phyloP scores from a whole-genome alignment of 169 alveolate species.

The Theileria parva region DNA sequence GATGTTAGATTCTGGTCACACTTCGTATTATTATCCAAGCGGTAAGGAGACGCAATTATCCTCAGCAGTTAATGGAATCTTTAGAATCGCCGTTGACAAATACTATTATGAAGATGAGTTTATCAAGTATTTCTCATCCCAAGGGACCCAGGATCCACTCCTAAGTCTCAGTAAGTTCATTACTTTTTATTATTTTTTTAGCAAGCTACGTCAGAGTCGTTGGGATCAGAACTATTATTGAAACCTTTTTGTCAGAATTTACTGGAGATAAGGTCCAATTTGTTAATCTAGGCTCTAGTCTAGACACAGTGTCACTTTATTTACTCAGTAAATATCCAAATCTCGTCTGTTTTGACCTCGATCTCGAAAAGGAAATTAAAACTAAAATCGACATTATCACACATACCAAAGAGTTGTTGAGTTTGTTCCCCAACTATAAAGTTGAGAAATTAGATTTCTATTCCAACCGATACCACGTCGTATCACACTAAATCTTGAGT shows the following conservation, averaged over 20 bases:
- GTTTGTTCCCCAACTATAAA: conserved; percentile 1
- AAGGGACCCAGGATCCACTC: not conserved
- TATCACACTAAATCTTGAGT: too few species aligned
- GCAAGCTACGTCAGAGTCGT: conserved; percentile 27
- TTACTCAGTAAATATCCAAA: conserved; percentile 16
- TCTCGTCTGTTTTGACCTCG: conserved; percentile 35
- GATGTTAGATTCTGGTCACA: too few species aligned
- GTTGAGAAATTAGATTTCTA: not conserved
- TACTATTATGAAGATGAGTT: not conserved
- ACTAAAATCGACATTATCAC: conserved; percentile 24
- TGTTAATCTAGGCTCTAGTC: conserved; percentile 57
- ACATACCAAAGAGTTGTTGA: conserved; percentile 1
- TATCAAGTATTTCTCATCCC: not conserved
- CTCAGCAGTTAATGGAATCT: too few species aligned
- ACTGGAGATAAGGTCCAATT: conserved; percentile 36
- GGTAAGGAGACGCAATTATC: too few species aligned
- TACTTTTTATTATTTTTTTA: not conserved
- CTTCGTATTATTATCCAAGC: too few species aligned
- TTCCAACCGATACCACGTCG: conserved; percentile 30
- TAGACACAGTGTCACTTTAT: conserved; percentile 37
- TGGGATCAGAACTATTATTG: conserved; percentile 5
- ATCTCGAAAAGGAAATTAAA: conserved; percentile 17
- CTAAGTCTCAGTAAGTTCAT: not conserved
- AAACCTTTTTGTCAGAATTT: conserved; percentile 18
- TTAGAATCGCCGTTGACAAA: not conserved